Percentiles rank a stretch among this genome's conserved stretches.
Conservation (phyloP, 768 basidiomycete genomes). For the Termitomyces sp. region DNA sequence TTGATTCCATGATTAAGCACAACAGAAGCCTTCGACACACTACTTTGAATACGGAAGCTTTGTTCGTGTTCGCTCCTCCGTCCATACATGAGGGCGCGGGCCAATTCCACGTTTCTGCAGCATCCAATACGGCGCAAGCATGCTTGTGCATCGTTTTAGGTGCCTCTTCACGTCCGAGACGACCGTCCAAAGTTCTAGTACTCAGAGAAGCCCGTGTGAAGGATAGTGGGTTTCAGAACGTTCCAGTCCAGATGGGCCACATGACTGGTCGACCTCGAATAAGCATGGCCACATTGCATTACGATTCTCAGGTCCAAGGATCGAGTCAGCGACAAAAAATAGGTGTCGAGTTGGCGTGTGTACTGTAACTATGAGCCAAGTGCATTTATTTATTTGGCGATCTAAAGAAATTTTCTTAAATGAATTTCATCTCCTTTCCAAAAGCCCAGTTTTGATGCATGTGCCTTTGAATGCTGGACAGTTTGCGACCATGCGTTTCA, state of each 20-base stretch:
- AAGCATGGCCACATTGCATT: no score
- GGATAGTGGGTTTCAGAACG: not conserved
- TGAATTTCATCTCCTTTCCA: not conserved
- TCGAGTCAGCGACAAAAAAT: not conserved
- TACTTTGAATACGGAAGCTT: conserved; percentile 9
- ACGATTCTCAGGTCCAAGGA: not conserved
- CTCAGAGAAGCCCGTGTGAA: not conserved
- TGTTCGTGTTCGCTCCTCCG: not conserved
- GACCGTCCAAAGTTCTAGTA: not conserved
- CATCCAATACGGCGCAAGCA: conserved; percentile 13
- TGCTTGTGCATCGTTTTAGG: conserved; percentile 9
- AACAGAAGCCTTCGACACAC: conserved; percentile 12
- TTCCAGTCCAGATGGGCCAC: not conserved
- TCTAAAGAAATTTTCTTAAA: not conserved
- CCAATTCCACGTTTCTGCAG: conserved; percentile 16
- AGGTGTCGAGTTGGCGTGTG: not conserved
- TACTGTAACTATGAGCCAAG: not conserved
- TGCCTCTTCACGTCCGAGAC: not conserved
- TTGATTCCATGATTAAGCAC: conserved; percentile 15
- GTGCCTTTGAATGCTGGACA: not conserved
- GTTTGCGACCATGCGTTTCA: not conserved
- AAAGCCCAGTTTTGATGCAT: not conserved
- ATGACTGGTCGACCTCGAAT: not conserved
- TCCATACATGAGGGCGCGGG: conserved; percentile 11
- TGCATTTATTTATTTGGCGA: not conserved